Base-by-base conservation (phyloP, 306 rosid species). In the Dryas drummondii region DNA sequence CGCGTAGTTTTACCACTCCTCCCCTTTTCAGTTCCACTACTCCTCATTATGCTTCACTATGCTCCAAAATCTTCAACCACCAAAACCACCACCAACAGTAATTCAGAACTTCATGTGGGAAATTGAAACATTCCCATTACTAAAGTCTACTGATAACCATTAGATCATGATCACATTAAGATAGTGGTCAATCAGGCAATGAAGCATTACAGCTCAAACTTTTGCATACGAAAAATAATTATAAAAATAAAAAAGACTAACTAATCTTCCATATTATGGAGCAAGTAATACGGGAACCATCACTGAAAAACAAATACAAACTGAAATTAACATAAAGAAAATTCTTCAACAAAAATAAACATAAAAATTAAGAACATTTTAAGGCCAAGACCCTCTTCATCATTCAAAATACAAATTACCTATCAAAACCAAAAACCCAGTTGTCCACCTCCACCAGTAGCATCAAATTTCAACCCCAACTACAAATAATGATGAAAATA, bases 1-100 rank as follows among this genome's bases (percentile, higher is more conserved):
- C 71, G 63, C 54, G 75, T 57, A 44, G 57, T 44, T 79, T 79
- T 74, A 41, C 83, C 66, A 64, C 78, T 82, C 79, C 88, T 79
- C 72, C 80, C 76, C 50, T 45, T 73, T 71, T 71, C 68, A 54
- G 62, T 82, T 76, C 81, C 78, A 60, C 61, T 63, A 16, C 78
- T 80, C 80, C 71, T 79, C 89, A 79, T 89, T 45, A 58, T 68
- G 81, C 62, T 66, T 78, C 80, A 71, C 85, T 44, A 42, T 53
- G 76, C 71, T 76, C 72, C 74, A 79, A 86, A 73, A 79, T 78
- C 97, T 89, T 80, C 82, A 80, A 82, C 56, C 76, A 75, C 60
- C 52, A 68, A 78, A 61, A 70, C 41, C 32, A 75, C 27, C 57
- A 60, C 46, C 69, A 78, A 17, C 1, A 52, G 27, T 59, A 68